Evolutionary conservation across 108 stramenopile species (phyloP), one percentile per base, ranked within the genome.

Genomic region (Poteriospumella lacustris): DNA sequence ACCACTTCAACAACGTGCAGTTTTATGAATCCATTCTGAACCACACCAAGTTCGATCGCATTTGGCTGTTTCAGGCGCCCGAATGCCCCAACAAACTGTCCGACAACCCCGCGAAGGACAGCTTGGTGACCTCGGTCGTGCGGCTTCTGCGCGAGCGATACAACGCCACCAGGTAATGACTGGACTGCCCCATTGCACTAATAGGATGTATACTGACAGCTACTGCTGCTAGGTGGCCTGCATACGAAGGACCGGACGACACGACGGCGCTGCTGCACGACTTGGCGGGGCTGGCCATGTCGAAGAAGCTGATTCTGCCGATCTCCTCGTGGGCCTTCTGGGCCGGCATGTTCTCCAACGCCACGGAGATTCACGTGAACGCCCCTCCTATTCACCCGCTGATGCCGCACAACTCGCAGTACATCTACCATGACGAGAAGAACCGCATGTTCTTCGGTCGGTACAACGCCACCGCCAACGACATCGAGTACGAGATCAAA

Each of bases 361-460:
- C 70, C 15, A 34, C 70, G 12, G 70, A 73, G 41, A 73, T 52
- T 3, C 70, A 73, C 47, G 70, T 73, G 12, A 73, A 73, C 31
- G 60, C 60, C 3, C 60, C 60, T 64, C 60, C 60, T 34, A 24
- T 42, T 44, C 70, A 73, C 41, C 9, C 15, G 26, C 12, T 52
- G 26, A 56, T 52, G 44, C 9, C 47, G 28, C 36, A 67, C 15
- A 33, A 19, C 12, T 5, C 9, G 3, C 43, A 38, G 3, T 73
- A 52, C 26, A 56, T 73, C 26, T 73, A 73, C 31, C 70, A 73
- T 38, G 42, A 42, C 41, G 47, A 56, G 44, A 73, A 38, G 42
- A 38, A 36, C 9, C 12, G 31, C 9, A 3, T 52, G 12, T 73
- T 12, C 31, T 38, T 42, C 42, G 70, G 70, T 34, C 43, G 70